Base-by-base conservation (phyloP, 73 alveolate species). In the Paramecium caudatum region DNA sequence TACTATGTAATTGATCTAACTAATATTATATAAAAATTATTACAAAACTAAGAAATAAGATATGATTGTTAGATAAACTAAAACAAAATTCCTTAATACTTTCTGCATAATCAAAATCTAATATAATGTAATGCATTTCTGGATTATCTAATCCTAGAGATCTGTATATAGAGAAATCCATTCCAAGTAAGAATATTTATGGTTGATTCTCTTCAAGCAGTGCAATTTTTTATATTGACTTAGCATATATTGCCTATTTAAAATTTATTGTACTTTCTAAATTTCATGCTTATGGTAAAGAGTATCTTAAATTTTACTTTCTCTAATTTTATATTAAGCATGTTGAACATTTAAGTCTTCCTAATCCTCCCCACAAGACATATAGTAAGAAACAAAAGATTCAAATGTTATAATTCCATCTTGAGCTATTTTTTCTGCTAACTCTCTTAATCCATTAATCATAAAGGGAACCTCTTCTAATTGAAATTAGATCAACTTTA, bases 381-480 rank as follows among this genome's bases (percentile, higher is more conserved):
- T 74, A 74, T 74, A 74, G 32, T 74, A 74, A 39, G 62, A 25
- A 4, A 74, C 47, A 37, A 74, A 74, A 21, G 36, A 41, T 39
- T 74, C 88, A 74, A 74, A 74, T 19, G 88, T 41, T 13, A 74
- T 36, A 4, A 41, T 41, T 12, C 65, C 65, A 37, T 74, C 55
- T 4, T 39, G 4, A 8, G 62, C 88, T 17, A 74, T 74, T 21
- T 45, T 43, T 19, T 74, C 68, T 13, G 69, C 88, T n/a, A 74
- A 21, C 65, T 74, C 88, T 74, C 88, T 74, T 25, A 74, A 74
- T 39, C 88, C 88, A 74, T 74, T 74, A 21, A 74, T 74, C 69
- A 74, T 39, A 74, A 21, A 74, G 0, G 65, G 69, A 4, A 74
- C 88, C 32, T 74, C 88, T 4, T 74, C 88, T 21, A 74, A 45